phyloP scores from a whole-genome alignment of 495 filamentous ascomycete genomes.

The Aspergillus incahuasiensis region DNA sequence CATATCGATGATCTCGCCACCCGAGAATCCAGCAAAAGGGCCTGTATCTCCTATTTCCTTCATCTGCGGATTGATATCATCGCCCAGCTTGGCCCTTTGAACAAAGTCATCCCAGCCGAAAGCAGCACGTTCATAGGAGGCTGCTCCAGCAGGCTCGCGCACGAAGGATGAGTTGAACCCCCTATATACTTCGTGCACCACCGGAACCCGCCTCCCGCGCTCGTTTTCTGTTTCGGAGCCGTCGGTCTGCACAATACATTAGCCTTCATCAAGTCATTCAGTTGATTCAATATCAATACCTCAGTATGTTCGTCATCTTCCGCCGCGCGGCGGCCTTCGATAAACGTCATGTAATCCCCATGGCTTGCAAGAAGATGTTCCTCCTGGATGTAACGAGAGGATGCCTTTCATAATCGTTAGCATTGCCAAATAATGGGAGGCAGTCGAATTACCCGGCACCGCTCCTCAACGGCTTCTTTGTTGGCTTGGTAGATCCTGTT shows the following conservation, averaged over 20 bases:
- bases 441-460: conserved; percentile 24
- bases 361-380: conserved; percentile 36
- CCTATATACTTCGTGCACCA: conserved; percentile 27
- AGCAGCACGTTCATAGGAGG: conserved; percentile 29
- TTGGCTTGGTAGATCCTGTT: conserved; percentile 27
- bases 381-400: conserved; percentile 28
- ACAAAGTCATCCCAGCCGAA: conserved; percentile 42
- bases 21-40: conserved; percentile 14
- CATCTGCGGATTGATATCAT: conserved; percentile 38
- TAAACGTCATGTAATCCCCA: conserved; percentile 40
- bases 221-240: conserved; percentile 35
- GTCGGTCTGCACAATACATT: conserved; percentile 31
- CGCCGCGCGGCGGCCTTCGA: conserved; percentile 35
- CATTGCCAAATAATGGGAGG: not conserved
- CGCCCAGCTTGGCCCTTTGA: conserved; percentile 34
- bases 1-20: conserved; percentile 18
- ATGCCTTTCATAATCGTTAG: conserved; percentile 17
- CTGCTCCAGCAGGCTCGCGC: conserved; percentile 32
- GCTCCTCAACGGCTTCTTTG: conserved; percentile 23
- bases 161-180: conserved; percentile 36
- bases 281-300: conserved; percentile 22
- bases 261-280: not conserved
- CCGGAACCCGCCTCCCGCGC: conserved; percentile 16
- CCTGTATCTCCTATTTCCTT: conserved; percentile 28
- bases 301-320: conserved; percentile 49